phyloP scores from a whole-genome alignment of 2,329 filamentous ascomycete genomes.

The Nothophoma quercina region DNA sequence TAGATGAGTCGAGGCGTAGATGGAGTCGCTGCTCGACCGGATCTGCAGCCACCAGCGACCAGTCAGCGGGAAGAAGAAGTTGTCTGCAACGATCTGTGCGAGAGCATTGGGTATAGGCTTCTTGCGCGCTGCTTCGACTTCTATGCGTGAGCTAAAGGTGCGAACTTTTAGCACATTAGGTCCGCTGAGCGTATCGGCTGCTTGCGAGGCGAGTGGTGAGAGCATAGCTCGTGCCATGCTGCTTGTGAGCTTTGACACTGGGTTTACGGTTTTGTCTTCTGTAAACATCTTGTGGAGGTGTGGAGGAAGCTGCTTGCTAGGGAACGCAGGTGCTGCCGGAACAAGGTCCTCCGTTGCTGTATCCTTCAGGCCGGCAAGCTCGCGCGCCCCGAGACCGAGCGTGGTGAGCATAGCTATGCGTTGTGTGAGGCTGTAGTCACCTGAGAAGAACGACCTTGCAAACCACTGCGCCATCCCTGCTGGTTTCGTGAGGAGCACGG shows the following conservation, averaged over 20 bases:
- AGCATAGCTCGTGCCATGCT: constrained; percentile 76
- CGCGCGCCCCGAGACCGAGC: constrained; percentile 81
- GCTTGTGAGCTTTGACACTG: constrained; percentile 73
- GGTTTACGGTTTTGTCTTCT: constrained; percentile 54
- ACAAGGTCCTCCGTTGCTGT: constrained; percentile 57
- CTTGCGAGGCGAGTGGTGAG: constrained; percentile 79
- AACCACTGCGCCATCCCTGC: constrained; percentile 84
- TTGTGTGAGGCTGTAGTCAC: constrained; percentile 88
- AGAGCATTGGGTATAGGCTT: constrained; percentile 77
- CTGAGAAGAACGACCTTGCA: constrained; percentile 83
- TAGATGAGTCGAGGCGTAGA: constrained; percentile 77
- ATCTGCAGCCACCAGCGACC: constrained; percentile 76
- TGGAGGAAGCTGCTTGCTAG: constrained; percentile 79
- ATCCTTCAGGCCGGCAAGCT: constrained; percentile 78
- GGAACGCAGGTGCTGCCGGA: constrained; percentile 64
- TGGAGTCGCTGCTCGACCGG: constrained; percentile 60
- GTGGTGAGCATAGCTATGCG: constrained; percentile 82
- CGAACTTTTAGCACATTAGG: constrained; percentile 87
- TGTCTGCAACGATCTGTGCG: constrained; percentile 74
- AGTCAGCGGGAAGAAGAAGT: constrained; percentile 87
- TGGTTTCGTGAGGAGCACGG: constrained; percentile 79
- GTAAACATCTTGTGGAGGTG: constrained; percentile 77
- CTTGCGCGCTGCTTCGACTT: constrained; percentile 66
- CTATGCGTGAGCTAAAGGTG: constrained; percentile 82
- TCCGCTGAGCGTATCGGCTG: constrained; percentile 80